Conservation (phyloP, 139 green algal species). For the Chlamydomonas sp. region DNA sequence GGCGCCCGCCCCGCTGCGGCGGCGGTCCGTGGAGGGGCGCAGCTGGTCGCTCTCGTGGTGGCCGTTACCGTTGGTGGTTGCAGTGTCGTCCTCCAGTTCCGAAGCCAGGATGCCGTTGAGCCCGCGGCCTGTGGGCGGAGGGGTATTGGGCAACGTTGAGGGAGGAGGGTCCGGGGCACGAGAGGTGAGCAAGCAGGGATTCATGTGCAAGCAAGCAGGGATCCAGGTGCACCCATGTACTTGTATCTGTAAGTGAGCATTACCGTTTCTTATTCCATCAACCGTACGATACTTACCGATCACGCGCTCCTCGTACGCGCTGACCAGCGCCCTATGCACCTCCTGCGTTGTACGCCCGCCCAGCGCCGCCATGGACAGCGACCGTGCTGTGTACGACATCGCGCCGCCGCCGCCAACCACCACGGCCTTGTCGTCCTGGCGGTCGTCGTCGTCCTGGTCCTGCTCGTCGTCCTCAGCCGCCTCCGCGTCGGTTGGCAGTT, state of each 20-base stretch:
- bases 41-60: neutral
- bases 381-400: neutral
- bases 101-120: neutral
- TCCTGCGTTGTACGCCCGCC: neutral
- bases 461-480: neutral
- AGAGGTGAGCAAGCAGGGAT: too few species aligned
- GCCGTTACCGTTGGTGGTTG: neutral
- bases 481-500: too few species aligned
- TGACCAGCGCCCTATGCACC: constrained; percentile 7
- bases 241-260: too few species aligned
- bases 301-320: constrained; percentile 24
- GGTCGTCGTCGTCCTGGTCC: neutral
- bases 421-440: neutral
- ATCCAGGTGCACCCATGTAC: too few species aligned
- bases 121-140: neutral
- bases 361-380: neutral
- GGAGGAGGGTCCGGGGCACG: too few species aligned
- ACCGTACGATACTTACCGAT: constrained; percentile 5
- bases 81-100: neutral
- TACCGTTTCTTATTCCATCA: neutral
- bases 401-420: neutral
- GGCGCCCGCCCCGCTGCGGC: too few species aligned
- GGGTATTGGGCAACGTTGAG: too few species aligned
- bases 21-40: neutral
- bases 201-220: too few species aligned